phyloP scores from a whole-genome alignment of 345 rosid species.

The Gossypium sturtianum region DNA sequence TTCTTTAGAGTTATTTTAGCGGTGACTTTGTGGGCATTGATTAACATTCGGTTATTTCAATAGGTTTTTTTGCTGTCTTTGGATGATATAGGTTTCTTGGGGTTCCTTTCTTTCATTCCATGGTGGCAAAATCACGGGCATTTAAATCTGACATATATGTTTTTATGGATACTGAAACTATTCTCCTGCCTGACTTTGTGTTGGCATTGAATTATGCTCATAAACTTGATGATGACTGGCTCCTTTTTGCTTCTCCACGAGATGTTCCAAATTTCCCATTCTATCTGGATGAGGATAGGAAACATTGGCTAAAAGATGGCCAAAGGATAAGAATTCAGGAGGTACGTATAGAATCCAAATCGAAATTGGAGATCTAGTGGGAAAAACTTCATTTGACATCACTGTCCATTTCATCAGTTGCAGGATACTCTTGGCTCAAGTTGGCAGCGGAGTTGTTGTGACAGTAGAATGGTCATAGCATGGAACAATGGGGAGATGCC shows the following conservation, averaged over 20 bases:
- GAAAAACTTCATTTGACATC: slow-evolving; percentile 21
- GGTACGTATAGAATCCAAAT: slow-evolving; percentile 46
- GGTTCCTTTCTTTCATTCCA: slow-evolving; percentile 83
- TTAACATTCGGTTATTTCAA: neutral
- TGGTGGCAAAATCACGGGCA: slow-evolving; percentile 53
- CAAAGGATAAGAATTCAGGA: slow-evolving; percentile 38
- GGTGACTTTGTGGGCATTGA: neutral
- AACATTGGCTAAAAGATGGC: slow-evolving; percentile 53
- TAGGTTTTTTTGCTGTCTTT: slow-evolving; percentile 33
- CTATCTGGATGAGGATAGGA: slow-evolving; percentile 44
- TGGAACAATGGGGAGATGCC: slow-evolving; percentile 64
- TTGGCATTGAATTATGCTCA: slow-evolving; percentile 51
- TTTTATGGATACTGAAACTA: slow-evolving; percentile 45
- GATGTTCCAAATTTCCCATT: slow-evolving; percentile 49
- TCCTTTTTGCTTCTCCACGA: slow-evolving; percentile 60
- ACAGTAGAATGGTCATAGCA: slow-evolving; percentile 56
- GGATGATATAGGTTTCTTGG: slow-evolving; percentile 59
- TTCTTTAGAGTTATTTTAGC: neutral
- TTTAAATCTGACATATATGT: slow-evolving; percentile 50
- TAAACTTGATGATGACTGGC: slow-evolving; percentile 56
- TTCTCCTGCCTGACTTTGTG: slow-evolving; percentile 55
- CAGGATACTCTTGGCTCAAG: slow-evolving; percentile 52
- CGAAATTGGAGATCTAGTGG: slow-evolving; percentile 14
- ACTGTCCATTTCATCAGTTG: slow-evolving; percentile 44
- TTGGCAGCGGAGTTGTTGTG: slow-evolving; percentile 31